phyloP scores from a whole-genome alignment of 208 protist genomes.

The Leishmania braziliensis region DNA sequence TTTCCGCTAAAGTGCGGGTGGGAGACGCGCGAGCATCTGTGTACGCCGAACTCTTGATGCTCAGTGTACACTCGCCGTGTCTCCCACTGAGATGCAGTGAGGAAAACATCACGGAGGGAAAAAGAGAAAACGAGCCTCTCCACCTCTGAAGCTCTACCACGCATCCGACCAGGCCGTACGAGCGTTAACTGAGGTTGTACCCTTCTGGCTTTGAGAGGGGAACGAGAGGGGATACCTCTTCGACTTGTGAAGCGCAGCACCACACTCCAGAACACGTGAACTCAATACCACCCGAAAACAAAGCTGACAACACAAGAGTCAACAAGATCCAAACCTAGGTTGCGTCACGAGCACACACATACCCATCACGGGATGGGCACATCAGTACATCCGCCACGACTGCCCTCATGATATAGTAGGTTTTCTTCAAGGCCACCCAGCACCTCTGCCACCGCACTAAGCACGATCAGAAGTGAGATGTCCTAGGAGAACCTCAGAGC shows the following conservation, averaged over 20 bases:
- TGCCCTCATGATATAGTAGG: not conserved
- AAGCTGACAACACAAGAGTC: not conserved
- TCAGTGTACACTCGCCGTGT: not conserved
- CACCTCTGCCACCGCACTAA: not conserved
- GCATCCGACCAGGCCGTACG: not conserved
- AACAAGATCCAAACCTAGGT: not conserved
- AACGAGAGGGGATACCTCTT: not conserved
- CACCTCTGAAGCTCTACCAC: not conserved
- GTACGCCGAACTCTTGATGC: not conserved
- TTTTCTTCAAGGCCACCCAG: not conserved
- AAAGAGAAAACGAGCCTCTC: not conserved
- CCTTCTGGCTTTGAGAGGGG: not conserved
- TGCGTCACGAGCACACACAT: not conserved
- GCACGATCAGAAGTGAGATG: not conserved
- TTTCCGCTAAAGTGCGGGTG: not conserved
- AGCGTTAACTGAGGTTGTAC: not conserved
- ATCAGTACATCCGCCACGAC: not conserved
- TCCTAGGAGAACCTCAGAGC: not conserved
- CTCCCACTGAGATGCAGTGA: not conserved
- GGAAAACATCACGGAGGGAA: no score
- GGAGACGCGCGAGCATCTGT: not conserved
- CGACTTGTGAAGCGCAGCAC: not conserved
- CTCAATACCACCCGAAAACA: not conserved
- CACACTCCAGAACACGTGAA: not conserved
- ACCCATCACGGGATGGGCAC: not conserved